These are phyloP conservation scores for Tuber microsphaerosporum DNA, from an alignment of 495 filamentous ascomycete species.

Conservation along the genomic window DNA sequence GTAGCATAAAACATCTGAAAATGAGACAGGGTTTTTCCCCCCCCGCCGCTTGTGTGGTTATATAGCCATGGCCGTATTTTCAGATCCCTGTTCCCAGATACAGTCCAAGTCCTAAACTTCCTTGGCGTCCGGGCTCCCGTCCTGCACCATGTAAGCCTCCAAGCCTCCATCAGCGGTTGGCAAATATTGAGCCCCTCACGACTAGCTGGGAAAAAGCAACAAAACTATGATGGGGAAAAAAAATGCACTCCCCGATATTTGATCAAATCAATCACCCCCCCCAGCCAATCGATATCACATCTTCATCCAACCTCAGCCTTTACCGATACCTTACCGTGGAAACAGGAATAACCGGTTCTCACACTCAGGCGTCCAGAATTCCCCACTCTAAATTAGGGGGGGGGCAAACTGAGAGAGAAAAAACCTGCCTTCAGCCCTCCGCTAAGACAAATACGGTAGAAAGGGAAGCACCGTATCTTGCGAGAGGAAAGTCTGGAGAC, in stretches of 20 bases:
- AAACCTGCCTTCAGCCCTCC: background rate
- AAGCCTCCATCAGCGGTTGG: background rate
- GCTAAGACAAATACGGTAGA: background rate
- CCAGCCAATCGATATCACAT: background rate
- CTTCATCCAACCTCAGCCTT: background rate
- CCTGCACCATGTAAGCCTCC: background rate
- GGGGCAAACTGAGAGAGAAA: background rate
- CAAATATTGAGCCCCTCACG: background rate
- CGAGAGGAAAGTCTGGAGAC: too few relatives aligned
- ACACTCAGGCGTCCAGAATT: background rate
- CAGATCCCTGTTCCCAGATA: background rate
- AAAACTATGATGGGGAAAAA: background rate
- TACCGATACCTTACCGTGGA: background rate
- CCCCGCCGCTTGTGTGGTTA: background rate
- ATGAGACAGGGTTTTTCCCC: background rate
- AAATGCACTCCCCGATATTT: background rate
- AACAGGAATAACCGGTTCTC: background rate
- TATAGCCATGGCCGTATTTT: background rate
- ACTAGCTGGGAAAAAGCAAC: background rate
- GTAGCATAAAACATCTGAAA: background rate
- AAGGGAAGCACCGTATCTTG: background rate
- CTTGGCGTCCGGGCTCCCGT: background rate
- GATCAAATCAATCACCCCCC: background rate
- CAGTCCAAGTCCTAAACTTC: background rate
- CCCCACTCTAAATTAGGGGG: background rate